Evolutionary conservation across 2,329 filamentous ascomycete genomes (phyloP).

Genomic region (Hypomyces rosellus): DNA sequence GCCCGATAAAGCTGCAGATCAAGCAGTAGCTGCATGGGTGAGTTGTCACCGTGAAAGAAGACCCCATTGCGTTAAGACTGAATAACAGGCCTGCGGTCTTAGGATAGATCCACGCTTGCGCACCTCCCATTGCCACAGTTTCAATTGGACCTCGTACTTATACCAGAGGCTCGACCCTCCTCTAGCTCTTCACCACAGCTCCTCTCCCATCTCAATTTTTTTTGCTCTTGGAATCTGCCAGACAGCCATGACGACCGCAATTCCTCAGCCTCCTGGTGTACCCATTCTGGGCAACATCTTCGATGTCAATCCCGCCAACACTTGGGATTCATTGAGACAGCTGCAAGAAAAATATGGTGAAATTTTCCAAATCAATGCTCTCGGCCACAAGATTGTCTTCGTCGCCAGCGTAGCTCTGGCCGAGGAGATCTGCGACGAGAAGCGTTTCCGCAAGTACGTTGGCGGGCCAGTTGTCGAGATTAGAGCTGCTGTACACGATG

Average conservation of each 20-base stretch:
- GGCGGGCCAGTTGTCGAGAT: conserved; percentile 49
- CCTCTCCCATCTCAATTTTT: background rate
- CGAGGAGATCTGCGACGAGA: conserved; percentile 46
- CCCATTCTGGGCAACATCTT: conserved; percentile 33
- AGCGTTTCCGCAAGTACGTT: conserved; percentile 48
- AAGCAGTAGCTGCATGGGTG: conserved; percentile 12
- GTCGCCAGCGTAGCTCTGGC: conserved; percentile 43
- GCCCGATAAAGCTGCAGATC: conserved; percentile 5
- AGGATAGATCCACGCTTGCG: conserved; percentile 7
- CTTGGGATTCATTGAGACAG: conserved; percentile 30
- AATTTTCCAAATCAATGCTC: conserved; percentile 33
- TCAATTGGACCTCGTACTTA: background rate
- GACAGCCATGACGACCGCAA: conserved; percentile 26
- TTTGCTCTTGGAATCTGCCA: background rate
- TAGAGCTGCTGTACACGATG: conserved; percentile 41
- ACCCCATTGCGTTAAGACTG: background rate
- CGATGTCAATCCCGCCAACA: conserved; percentile 29
- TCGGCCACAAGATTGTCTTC: conserved; percentile 33
- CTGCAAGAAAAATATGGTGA: conserved; percentile 31
- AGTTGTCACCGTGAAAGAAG: conserved; percentile 8
- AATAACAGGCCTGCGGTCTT: conserved; percentile 5
- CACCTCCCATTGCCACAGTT: background rate
- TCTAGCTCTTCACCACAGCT: background rate
- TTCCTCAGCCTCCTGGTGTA: conserved; percentile 28
- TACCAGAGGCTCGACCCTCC: background rate